Evolutionary conservation across 2,329 filamentous ascomycete genomes (phyloP).

Genomic region (Diaporthe australafricana): DNA sequence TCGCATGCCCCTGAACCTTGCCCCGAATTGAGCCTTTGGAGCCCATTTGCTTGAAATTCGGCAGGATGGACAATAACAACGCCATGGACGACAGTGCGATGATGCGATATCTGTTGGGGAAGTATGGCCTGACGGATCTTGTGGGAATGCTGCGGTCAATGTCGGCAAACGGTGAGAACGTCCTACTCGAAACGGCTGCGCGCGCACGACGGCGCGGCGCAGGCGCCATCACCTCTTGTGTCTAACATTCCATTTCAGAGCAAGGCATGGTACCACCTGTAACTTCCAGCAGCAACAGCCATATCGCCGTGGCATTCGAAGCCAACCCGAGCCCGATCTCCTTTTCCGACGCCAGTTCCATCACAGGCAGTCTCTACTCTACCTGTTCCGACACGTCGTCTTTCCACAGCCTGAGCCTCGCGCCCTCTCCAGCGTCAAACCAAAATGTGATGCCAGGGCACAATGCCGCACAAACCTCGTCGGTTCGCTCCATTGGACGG

Average conservation of each 20-base stretch:
- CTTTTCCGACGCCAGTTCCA: slow-evolving; percentile 53
- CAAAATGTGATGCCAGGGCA: slow-evolving; percentile 41
- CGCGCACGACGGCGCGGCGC: neutral
- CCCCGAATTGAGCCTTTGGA: slow-evolving; percentile 33
- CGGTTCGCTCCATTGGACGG: slow-evolving; percentile 35
- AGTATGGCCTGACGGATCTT: slow-evolving; percentile 37
- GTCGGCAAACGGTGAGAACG: slow-evolving; percentile 36
- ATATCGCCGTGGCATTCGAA: slow-evolving; percentile 34
- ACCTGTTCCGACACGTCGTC: slow-evolving; percentile 42
- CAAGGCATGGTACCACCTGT: slow-evolving; percentile 35
- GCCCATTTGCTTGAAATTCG: slow-evolving; percentile 27
- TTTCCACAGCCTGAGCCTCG: slow-evolving; percentile 38
- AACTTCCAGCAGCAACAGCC: slow-evolving; percentile 35
- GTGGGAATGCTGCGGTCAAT: slow-evolving; percentile 37
- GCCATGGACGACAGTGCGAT: slow-evolving; percentile 37
- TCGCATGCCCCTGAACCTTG: slow-evolving; percentile 33
- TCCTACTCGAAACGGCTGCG: slow-evolving; percentile 11
- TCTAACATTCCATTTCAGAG: slow-evolving; percentile 30
- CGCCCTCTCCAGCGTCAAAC: slow-evolving; percentile 36
- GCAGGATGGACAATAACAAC: slow-evolving; percentile 34
- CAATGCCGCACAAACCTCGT: slow-evolving; percentile 33
- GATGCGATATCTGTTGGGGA: slow-evolving; percentile 38
- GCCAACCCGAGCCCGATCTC: slow-evolving; percentile 40
- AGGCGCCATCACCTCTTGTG: neutral
- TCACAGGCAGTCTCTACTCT: slow-evolving; percentile 54